Evolutionary conservation across 169 alveolate species (phyloP).

Genomic region (Amoebophrya sp.): DNA sequence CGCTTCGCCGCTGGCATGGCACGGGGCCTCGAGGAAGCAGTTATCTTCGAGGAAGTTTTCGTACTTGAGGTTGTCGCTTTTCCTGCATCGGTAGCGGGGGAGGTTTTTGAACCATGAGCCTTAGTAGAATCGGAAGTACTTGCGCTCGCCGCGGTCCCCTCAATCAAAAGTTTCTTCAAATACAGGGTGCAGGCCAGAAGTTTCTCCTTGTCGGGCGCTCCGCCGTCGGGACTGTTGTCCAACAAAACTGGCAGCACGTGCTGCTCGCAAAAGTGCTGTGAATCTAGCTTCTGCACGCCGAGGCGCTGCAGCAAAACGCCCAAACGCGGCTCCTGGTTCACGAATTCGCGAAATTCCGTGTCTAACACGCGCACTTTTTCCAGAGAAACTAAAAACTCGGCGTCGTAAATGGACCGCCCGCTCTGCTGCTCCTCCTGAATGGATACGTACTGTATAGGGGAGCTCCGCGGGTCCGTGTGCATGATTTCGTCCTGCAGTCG

Average conservation of each 20-base stretch:
- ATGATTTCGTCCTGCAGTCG: neutral
- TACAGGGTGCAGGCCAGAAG: neutral
- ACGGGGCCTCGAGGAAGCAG: too few species aligned
- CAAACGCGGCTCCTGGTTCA: neutral
- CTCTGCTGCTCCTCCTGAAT: neutral
- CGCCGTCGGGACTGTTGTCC: slow-evolving; percentile 6
- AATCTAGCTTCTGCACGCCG: neutral
- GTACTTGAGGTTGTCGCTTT: neutral
- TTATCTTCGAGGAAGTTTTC: neutral
- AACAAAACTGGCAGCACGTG: neutral
- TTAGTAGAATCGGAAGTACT: too few species aligned
- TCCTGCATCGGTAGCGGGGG: neutral
- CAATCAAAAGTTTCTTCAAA: neutral
- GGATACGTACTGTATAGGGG: neutral
- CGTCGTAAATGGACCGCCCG: neutral
- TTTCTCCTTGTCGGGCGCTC: neutral
- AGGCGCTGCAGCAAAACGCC: neutral
- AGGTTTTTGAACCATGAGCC: too few species aligned
- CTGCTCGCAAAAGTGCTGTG: neutral
- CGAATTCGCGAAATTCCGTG: neutral
- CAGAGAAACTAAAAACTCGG: neutral
- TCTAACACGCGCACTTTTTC: neutral
- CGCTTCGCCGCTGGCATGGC: neutral
- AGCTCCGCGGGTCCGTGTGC: neutral
- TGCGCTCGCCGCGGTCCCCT: too few species aligned